phyloP scores from a whole-genome alignment of 2,329 filamentous ascomycete species.

The Capronia americana region DNA sequence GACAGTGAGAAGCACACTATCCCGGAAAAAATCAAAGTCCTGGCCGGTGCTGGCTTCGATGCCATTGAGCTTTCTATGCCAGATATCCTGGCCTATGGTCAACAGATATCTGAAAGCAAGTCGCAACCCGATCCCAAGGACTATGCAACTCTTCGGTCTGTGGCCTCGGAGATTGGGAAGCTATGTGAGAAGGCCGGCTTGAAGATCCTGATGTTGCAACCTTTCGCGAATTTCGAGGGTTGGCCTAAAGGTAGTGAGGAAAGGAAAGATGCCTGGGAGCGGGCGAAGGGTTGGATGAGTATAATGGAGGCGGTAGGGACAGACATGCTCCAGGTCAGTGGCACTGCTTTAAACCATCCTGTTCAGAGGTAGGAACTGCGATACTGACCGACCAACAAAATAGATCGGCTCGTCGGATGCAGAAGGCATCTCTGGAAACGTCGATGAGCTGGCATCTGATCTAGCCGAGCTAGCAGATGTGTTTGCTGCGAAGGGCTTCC shows the following conservation, averaged over 20 bases:
- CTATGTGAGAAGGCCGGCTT: constrained; percentile 63
- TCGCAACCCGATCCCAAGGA: constrained; percentile 62
- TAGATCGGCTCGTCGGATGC: constrained; percentile 70
- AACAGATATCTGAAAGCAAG: constrained; percentile 51
- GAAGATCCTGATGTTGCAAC: constrained; percentile 73
- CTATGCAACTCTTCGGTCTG: constrained; percentile 63
- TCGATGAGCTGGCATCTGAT: constrained; percentile 63
- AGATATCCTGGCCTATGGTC: constrained; percentile 70
- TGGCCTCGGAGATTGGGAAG: constrained; percentile 61
- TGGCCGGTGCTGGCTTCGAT: constrained; percentile 55
- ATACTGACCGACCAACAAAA: constrained; percentile 11
- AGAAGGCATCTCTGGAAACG: constrained; percentile 59
- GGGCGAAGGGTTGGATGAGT: constrained; percentile 70
- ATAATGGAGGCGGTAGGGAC: constrained; percentile 75
- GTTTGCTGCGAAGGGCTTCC: constrained; percentile 62
- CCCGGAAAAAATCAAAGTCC: constrained; percentile 49
- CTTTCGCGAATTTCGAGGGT: constrained; percentile 78
- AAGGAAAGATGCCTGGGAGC: constrained; percentile 66
- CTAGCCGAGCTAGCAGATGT: constrained; percentile 69
- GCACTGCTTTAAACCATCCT: neutral
- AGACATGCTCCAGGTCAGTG: constrained; percentile 70
- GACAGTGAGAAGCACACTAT: constrained; percentile 44
- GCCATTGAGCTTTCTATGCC: constrained; percentile 78
- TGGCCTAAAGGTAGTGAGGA: constrained; percentile 66
- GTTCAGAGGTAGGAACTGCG: neutral